These are phyloP conservation scores for Melanomma pulvis-pyrius DNA, from an alignment of 495 filamentous ascomycete species.

Conservation along the genomic window DNA sequence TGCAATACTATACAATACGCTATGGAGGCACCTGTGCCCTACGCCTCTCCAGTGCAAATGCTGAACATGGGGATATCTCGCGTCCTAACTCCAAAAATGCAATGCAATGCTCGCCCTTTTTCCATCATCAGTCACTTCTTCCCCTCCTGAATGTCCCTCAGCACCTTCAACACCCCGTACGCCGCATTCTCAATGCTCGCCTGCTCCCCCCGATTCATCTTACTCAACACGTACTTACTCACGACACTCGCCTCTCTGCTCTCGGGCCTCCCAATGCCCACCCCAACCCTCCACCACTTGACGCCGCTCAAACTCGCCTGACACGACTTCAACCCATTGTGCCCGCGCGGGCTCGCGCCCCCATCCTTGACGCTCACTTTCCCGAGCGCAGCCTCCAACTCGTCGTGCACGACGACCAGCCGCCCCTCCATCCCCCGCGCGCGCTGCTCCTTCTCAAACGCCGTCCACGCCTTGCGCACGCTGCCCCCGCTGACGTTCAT, in stretches of 20 bases:
- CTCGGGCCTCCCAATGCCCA: slow-evolving; percentile 73
- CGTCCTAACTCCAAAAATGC: slow-evolving; percentile 9
- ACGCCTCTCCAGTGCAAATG: background rate
- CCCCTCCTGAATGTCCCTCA: slow-evolving; percentile 53
- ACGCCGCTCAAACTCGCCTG: slow-evolving; percentile 51
- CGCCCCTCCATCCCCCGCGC: slow-evolving; percentile 39
- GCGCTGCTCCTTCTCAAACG: slow-evolving; percentile 18
- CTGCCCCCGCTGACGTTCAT: slow-evolving; percentile 67
- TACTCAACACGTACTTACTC: slow-evolving; percentile 67
- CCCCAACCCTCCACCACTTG: slow-evolving; percentile 59
- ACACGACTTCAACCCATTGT: slow-evolving; percentile 78
- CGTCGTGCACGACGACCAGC: slow-evolving; percentile 82
- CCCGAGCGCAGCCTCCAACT: slow-evolving; percentile 71
- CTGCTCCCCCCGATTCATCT: slow-evolving; percentile 58
- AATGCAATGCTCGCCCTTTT: background rate
- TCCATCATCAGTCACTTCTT: slow-evolving; percentile 8
- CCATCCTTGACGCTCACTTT: slow-evolving; percentile 62
- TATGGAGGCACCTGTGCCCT: background rate
- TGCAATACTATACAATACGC: background rate
- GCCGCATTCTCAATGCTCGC: slow-evolving; percentile 55
- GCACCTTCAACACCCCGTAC: slow-evolving; percentile 52
- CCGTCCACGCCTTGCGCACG: slow-evolving; percentile 41
- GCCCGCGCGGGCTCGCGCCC: slow-evolving; percentile 64
- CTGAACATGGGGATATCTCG: background rate
- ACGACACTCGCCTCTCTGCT: slow-evolving; percentile 61